Evolutionary conservation across 169 alveolate genomes (phyloP).

Genomic region (Plasmodium coatneyi): DNA sequence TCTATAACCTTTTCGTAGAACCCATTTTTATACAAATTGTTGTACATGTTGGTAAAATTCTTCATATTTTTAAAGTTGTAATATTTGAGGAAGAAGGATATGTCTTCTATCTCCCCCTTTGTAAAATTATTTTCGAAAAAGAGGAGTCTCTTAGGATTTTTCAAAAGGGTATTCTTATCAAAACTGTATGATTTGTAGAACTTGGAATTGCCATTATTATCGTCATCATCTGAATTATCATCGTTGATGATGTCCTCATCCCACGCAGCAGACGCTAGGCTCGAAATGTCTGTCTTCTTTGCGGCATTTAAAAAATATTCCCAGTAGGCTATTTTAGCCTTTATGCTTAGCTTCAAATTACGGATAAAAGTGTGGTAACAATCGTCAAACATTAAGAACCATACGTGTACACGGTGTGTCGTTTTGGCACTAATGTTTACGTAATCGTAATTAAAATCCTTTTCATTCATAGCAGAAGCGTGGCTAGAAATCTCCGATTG

Average conservation of each 20-base stretch:
- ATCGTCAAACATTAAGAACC: conserved; percentile 71
- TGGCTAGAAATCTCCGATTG: conserved; percentile 37
- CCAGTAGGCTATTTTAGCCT: conserved; percentile 68
- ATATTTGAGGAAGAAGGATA: conserved; percentile 51
- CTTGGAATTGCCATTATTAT: background rate
- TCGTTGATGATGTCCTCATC: background rate
- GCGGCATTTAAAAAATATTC: conserved; percentile 52
- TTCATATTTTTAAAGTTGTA: conserved; percentile 58
- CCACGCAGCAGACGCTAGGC: background rate
- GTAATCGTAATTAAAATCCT: conserved; percentile 27
- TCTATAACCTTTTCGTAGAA: conserved; percentile 54
- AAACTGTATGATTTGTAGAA: conserved; percentile 31
- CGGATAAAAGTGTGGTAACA: conserved; percentile 51
- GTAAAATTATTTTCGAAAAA: conserved; percentile 53
- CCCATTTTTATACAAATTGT: conserved; percentile 67
- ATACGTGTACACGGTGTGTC: conserved; percentile 70
- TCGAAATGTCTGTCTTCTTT: conserved; percentile 19
- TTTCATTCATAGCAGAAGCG: conserved; percentile 17
- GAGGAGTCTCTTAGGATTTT: conserved; percentile 68
- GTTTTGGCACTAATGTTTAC: conserved; percentile 54
- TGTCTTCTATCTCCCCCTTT: conserved; percentile 44
- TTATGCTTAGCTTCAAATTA: conserved; percentile 64
- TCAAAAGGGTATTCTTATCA: conserved; percentile 62
- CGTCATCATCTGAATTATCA: background rate
- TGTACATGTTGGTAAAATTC: conserved; percentile 62